These are phyloP conservation scores for Pseudocercospora fijiensis DNA, from an alignment of 2,329 filamentous ascomycete genomes.

Conservation along the genomic window DNA sequence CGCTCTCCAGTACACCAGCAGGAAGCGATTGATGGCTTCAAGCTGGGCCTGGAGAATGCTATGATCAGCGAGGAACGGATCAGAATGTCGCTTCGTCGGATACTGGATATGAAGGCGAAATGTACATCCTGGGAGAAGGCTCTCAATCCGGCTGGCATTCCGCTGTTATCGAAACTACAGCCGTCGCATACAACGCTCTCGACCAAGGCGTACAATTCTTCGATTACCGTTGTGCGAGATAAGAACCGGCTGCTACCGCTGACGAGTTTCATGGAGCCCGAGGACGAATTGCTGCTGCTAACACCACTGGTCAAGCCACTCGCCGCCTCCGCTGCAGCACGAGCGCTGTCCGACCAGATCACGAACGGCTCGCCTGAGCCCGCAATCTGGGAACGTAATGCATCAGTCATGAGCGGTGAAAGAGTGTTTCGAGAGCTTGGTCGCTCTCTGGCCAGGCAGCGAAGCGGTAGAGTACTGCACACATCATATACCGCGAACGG, in stretches of 20 bases:
- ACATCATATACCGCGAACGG: constrained; percentile 95
- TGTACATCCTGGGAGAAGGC: constrained; percentile 92
- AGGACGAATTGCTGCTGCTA: constrained; percentile 84
- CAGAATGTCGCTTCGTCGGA: constrained; percentile 73
- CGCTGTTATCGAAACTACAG: constrained; percentile 75
- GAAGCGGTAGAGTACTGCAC: constrained; percentile 83
- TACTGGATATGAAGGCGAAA: constrained; percentile 75
- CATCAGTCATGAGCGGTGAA: constrained; percentile 82
- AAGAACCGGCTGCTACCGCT: constrained; percentile 82
- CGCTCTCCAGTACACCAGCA: constrained; percentile 84
- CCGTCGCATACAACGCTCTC: constrained; percentile 79
- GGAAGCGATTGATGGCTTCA: constrained; percentile 86
- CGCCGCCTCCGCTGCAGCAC: constrained; percentile 82
- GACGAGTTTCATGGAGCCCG: constrained; percentile 74
- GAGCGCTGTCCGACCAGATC: constrained; percentile 64
- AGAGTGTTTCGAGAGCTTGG: constrained; percentile 89
- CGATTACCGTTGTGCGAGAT: constrained; percentile 89
- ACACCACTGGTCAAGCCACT: constrained; percentile 88
- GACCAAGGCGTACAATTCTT: constrained; percentile 82
- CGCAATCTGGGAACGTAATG: constrained; percentile 56
- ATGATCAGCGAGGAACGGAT: constrained; percentile 82
- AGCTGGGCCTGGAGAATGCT: constrained; percentile 83
- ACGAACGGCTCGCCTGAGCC: constrained; percentile 58
- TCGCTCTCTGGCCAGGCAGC: constrained; percentile 77
- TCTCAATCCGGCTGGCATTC: constrained; percentile 78